Evolutionary conservation across 176 grass and related monocot species (phyloP).

Genomic region (Cenchrus fungigraminus): DNA sequence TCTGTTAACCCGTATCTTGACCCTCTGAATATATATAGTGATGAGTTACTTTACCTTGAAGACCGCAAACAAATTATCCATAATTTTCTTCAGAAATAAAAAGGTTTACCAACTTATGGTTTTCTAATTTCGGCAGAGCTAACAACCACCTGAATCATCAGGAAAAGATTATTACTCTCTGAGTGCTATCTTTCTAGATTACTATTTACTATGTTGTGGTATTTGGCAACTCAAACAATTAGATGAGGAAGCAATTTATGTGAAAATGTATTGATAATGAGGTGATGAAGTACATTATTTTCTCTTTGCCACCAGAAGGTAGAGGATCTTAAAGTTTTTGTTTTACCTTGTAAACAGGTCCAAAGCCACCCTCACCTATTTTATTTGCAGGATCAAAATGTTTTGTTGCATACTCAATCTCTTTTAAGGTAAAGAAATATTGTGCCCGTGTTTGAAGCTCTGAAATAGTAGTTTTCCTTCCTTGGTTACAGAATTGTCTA

Average conservation of each 20-base stretch:
- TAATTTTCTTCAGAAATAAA: not conserved
- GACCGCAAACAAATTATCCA: not conserved
- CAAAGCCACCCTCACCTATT: conserved; percentile 82
- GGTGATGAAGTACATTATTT: too few species aligned
- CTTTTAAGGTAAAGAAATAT: conserved; percentile 76
- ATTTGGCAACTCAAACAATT: too few species aligned
- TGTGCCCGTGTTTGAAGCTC: conserved; percentile 65
- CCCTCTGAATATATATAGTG: not conserved
- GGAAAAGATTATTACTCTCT: too few species aligned
- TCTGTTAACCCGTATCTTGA: conserved; percentile 22
- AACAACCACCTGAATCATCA: not conserved
- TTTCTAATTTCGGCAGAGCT: conserved; percentile 16
- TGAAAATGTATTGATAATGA: too few species aligned
- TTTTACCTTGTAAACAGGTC: conserved; percentile 52
- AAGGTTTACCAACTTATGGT: not conserved
- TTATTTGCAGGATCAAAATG: conserved; percentile 78
- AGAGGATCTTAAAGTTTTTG: too few species aligned
- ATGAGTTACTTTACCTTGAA: not conserved
- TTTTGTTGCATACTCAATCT: conserved; percentile 69
- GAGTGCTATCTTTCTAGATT: too few species aligned
- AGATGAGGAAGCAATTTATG: too few species aligned
- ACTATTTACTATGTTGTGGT: too few species aligned
- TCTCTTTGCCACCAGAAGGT: too few species aligned
- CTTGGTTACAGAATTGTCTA: conserved; percentile 28
- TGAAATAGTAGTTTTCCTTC: conserved; percentile 36